Conservation (phyloP, 805 yeast genomes). For the Kluyveromyces siamensis region DNA sequence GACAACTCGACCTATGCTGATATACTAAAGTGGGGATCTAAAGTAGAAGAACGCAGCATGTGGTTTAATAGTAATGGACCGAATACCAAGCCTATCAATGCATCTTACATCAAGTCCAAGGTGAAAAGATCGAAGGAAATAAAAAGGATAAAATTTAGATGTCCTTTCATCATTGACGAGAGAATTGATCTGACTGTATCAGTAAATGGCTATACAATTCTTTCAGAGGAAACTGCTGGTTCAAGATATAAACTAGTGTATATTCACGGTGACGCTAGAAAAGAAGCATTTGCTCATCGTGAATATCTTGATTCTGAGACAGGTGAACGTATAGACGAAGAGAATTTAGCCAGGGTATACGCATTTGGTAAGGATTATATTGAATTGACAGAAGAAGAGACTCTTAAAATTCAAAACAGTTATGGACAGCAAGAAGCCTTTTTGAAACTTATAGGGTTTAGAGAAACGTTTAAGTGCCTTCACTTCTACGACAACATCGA, state of each 20-base stretch:
- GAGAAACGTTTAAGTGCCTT: conserved; percentile 34
- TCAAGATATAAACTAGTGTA: conserved; percentile 42
- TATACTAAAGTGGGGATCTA: conserved; percentile 32
- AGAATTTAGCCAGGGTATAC: conserved; percentile 31
- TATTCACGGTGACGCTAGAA: conserved; percentile 42
- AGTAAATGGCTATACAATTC: conserved; percentile 62
- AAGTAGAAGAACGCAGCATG: conserved; percentile 8
- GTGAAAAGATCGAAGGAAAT: conserved; percentile 53
- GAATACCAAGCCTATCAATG: conserved; percentile 33
- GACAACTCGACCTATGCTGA: conserved; percentile 44
- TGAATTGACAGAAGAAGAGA: conserved; percentile 31
- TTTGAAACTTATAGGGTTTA: conserved; percentile 61
- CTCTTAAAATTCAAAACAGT: conserved; percentile 27
- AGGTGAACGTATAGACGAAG: conserved; percentile 34
- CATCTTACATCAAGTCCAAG: conserved; percentile 35
- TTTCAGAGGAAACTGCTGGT: conserved; percentile 42
- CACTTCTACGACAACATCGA: conserved; percentile 44
- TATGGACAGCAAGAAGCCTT: conserved; percentile 35
- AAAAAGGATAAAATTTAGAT: conserved; percentile 51
- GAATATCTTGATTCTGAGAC: conserved; percentile 32
- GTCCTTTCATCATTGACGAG: conserved; percentile 50
- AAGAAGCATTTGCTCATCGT: conserved; percentile 42
- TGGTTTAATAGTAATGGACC: conserved; percentile 30
- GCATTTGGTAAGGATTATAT: conserved; percentile 40
- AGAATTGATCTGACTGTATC: conserved; percentile 43